Conservation (phyloP, 1,284 basidiomycete genomes). For the Cryptococcus sp. region DNA sequence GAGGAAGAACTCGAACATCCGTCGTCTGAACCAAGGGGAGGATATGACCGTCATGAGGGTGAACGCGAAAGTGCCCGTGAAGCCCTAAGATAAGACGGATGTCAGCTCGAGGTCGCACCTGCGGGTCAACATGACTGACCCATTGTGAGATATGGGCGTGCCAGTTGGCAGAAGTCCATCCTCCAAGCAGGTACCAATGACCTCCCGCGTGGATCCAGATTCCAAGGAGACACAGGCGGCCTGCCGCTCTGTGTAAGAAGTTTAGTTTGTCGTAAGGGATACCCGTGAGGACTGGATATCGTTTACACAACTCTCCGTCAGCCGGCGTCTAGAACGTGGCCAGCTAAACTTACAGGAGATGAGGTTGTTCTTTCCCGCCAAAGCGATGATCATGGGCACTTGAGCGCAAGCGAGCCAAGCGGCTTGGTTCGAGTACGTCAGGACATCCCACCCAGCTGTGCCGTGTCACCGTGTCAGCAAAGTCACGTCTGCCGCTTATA, state of each 20-base stretch:
- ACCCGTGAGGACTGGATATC: conserved; percentile 60
- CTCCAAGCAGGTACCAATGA: conserved; percentile 21
- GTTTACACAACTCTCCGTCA: not conserved
- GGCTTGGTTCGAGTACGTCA: conserved; percentile 54
- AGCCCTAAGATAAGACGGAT: conserved; percentile 37
- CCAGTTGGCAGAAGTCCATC: conserved; percentile 18
- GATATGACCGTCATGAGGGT: conserved; percentile 56
- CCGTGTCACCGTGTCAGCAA: no score
- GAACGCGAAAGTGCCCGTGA: conserved; percentile 52
- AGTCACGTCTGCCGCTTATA: not conserved
- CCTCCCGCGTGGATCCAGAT: conserved; percentile 40
- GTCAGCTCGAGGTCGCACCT: conserved; percentile 6
- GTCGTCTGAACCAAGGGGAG: conserved; percentile 52
- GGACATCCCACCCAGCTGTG: conserved; percentile 27
- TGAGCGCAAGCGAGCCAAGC: conserved; percentile 61
- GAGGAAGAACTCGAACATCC: conserved; percentile 59
- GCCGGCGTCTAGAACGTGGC: not conserved
- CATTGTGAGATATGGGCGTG: conserved; percentile 21
- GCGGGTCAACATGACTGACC: conserved; percentile 20
- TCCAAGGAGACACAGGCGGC: conserved; percentile 34
- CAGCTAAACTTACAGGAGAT: conserved; percentile 58
- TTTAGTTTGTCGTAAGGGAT: conserved; percentile 62
- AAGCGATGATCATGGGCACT: conserved; percentile 63
- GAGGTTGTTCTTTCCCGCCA: conserved; percentile 67
- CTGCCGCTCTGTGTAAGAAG: conserved; percentile 44